Conservation (phyloP, 2,329 filamentous ascomycete species). For the Dendryphion nanum region DNA sequence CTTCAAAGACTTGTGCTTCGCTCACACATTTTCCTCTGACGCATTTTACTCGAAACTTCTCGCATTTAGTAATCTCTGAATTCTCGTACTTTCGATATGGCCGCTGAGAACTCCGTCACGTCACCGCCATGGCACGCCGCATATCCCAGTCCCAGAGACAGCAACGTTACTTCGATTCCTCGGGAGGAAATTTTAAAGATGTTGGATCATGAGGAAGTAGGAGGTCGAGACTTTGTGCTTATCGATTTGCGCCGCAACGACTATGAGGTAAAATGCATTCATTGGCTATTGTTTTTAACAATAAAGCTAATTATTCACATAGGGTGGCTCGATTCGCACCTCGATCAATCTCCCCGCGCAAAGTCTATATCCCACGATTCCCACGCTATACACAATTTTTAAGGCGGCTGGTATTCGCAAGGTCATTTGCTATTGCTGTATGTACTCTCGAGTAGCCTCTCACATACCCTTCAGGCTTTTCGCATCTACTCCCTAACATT, state of each 20-base stretch:
- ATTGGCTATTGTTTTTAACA: too few relatives aligned
- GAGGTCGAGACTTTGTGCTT: background rate
- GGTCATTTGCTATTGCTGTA: background rate
- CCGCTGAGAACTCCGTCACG: background rate
- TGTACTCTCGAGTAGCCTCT: background rate
- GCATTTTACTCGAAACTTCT: too few relatives aligned
- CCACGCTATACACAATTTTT: background rate
- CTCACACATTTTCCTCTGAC: too few relatives aligned
- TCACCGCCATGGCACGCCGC: background rate
- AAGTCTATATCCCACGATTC: background rate
- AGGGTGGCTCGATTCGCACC: background rate
- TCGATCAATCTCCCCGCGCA: background rate
- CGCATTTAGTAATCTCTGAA: background rate
- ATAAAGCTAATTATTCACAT: background rate
- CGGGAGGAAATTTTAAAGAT: background rate
- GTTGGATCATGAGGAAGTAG: background rate
- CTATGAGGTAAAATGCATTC: too few relatives aligned
- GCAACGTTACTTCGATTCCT: background rate
- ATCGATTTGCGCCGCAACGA: background rate
- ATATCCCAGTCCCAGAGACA: background rate
- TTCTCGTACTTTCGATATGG: background rate
- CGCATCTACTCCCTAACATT: too few relatives aligned
- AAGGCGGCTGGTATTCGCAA: background rate
- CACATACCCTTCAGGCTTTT: too few relatives aligned
- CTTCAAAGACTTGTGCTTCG: background rate